Base-by-base conservation (phyloP, 768 basidiomycete species). In the Amyloporia xantha region DNA sequence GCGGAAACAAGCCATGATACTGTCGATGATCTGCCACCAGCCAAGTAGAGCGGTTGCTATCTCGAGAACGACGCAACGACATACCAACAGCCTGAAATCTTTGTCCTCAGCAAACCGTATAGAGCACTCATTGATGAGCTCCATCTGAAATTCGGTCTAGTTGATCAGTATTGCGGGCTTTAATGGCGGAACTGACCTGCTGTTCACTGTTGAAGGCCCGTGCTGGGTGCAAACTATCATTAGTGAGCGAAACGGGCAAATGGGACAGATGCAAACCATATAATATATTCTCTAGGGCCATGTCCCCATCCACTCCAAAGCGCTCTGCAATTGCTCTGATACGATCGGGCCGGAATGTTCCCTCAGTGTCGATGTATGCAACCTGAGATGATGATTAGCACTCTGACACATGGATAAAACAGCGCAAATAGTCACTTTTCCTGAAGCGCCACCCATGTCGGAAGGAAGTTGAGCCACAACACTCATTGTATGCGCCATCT, bases 1-100 rank as follows among this genome's bases (percentile, higher is more conserved):
- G 17, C 92, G 81, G 66, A 98, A 98, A 5, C 95, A 76, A 24
- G 94, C 95, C 91, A 98, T 95, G 52, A 97, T 94, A 58, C 90
- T 93, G 63, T 97, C 95, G 28, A 97, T 79, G 50, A 97, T 92
- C 86, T 95, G 59, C 4, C 40, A 12, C 3, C 10, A 26, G 23
- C 21, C 13, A 21, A 12, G 5, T 27, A 13, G 13, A 24, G 15
- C 5, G 10, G 24, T 40, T 20, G 19, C 19, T 42, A 24, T 27
- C 19, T 28, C 9, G 13, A 15, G 17, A 41, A n/a, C 7, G 11
- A 28, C 37, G 12, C 38, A 30, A 50, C 51, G 5, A n/a, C 59
- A 25, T 58, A 85, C 86, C 59, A 91, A 67, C 24, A 89, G 73
- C 41, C 82, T 73, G 58, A 82, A 91, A 59, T 88, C 85, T 59